Evolutionary conservation across 805 yeast species (phyloP), one percentile per base, ranked within the genome.

Genomic region (Wickerhamiella australiensis): DNA sequence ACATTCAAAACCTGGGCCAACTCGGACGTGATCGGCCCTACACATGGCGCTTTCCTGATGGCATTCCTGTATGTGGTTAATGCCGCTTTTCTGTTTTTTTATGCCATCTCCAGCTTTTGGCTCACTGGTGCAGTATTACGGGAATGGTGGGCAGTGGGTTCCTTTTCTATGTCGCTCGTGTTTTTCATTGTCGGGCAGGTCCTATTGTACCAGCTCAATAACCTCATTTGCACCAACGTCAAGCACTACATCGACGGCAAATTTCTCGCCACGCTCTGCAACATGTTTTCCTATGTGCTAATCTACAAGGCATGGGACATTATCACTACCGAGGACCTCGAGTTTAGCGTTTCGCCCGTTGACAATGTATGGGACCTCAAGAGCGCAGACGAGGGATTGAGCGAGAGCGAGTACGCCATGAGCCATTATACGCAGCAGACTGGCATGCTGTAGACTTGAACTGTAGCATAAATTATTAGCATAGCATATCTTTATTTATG

Each of bases 241-340:
- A 77, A 80, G 35, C 98, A 92, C 65, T 92, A 90, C 63, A 72
- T 86, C 20, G 98, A 90, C 61, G 97, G 97, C 0, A 65, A 86
- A 26, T 82, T 90, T 60, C 85, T 88, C 60, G 92, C 86, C 27
- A 76, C 92, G 22, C 59, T 86, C 31, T 77, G 95, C 61, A 85
- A 85, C 61, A 62, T 86, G 46, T 82, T 86, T 59, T 75, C 94
- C 3, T 68, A 83, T 50, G 87, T 92, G 95, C 90, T 92, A 97
- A 72, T 90, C 47, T 90, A 87, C 71, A 88, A 92, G 67, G 85
- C 79, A 57, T 90, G 97, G 96, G 96, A 88, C 61, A 86, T 88
- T 75, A 81, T 90, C 47, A 92, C 97, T 11, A 79, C 80, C 51
- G 97, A 90, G 60, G 97, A 92, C 64, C 78, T 90, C 58, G 98